Evolutionary conservation across 2,329 filamentous ascomycete species (phyloP), one percentile per base, ranked within the genome.

Genomic region (Emmonsiellopsis sp.): DNA sequence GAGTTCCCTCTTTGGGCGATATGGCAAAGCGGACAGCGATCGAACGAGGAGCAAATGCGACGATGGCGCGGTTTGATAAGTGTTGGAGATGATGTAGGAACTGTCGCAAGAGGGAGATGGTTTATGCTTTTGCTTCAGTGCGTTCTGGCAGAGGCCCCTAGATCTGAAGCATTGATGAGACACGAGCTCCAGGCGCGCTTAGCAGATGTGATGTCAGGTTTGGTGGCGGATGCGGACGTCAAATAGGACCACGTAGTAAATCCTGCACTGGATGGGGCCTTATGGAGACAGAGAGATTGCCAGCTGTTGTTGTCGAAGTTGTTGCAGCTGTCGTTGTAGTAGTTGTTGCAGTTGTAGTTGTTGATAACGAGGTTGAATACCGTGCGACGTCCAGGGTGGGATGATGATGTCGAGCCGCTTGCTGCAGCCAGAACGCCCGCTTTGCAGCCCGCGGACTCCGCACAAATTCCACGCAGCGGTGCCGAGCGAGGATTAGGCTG

Each of bases 111-210:
- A 36, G 17, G 11, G 11, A 37, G 21, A 21, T 34, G 48, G 27
- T 8, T 21, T 34, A 44, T 42, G 49, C 31, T 27, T 9, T 10
- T 21, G 34, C 33, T 42, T 32, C 27, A 31, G 17, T 14, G 9
- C 39, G 34, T 43, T 6, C 9, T 33, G 49, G 31, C n/a, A 34
- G 14, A 17, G 11, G 3, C 21, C 40, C 47, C 6, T 7, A 27
- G 27, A 42, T 51, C 49, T 51, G 49, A 51, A 27, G 49, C 49
- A 51, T 31, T 36, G 49, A 44, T 51, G 49, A 42, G 49, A 51
- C 49, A 40, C 37, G 10, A 36, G 10, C 40, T 13, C 6, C 31
- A 51, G 43, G 49, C 40, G 40, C 48, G 49, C 10, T 31, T 21
- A 10, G 21, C 27, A n/a, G 17, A 47, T 8, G 37, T n/a, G 27